phyloP scores from a whole-genome alignment of 2,329 filamentous ascomycete genomes.

The Cladosporium halotolerans region DNA sequence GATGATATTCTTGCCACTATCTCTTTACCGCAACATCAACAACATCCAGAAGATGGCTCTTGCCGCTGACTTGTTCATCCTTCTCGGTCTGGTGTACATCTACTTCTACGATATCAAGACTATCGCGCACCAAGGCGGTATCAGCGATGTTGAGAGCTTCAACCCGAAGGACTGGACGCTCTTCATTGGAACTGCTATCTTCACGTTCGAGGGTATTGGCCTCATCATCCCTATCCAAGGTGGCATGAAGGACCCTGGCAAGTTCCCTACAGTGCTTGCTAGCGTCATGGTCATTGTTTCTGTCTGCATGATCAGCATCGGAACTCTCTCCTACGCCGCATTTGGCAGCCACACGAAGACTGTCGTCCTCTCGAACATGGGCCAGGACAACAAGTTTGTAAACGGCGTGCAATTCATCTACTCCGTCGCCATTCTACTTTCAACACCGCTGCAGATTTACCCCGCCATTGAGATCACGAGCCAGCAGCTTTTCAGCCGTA shows the following conservation, averaged over 20 bases:
- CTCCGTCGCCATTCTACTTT: conserved; percentile 93
- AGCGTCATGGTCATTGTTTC: conserved; percentile 95
- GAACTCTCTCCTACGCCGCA: conserved; percentile 88
- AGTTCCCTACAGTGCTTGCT: conserved; percentile 83
- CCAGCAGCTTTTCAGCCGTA: conserved; percentile 86
- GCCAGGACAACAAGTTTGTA: conserved; percentile 90
- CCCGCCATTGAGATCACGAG: conserved; percentile 95
- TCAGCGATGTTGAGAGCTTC: conserved; percentile 84
- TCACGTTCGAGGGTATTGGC: conserved; percentile 96
- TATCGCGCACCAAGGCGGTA: conserved; percentile 62
- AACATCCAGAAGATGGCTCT: conserved; percentile 94
- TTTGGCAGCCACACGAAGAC: conserved; percentile 95
- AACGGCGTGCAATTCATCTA: conserved; percentile 96
- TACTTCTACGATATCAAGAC: conserved; percentile 94
- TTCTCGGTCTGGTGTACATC: conserved; percentile 84
- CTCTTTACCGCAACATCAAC: conserved; percentile 89
- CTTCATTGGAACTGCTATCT: conserved; percentile 97
- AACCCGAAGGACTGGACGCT: conserved; percentile 90
- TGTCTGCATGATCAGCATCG: conserved; percentile 81
- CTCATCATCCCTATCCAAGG: conserved; percentile 97
- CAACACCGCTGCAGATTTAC: conserved; percentile 93
- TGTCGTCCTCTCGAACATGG: conserved; percentile 90
- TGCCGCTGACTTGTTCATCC: conserved; percentile 88
- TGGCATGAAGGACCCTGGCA: conserved; percentile 84
- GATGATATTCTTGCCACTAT: conserved; percentile 89